These are phyloP conservation scores for Amphibolis antarctica DNA, from an alignment of 106 monocot species.

Conservation along the genomic window DNA sequence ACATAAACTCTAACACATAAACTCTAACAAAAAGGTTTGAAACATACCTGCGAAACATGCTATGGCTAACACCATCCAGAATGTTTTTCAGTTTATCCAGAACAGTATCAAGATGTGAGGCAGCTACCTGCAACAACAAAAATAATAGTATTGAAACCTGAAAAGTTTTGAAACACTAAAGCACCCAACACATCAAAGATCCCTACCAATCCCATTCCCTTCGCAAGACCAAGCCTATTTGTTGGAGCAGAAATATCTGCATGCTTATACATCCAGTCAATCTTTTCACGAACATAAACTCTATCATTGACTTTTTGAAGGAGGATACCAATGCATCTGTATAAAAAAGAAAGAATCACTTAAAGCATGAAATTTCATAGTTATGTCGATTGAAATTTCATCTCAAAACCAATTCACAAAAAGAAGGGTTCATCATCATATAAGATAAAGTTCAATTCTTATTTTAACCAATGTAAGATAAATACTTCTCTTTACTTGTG, in stretches of 20 bases:
- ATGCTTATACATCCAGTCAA: slow-evolving; percentile 83
- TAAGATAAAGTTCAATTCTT: no score
- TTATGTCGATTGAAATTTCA: no score
- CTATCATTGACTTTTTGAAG: slow-evolving; percentile 96
- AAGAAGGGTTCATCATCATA: no score
- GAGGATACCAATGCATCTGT: slow-evolving; percentile 90
- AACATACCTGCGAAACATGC: slow-evolving; percentile 66
- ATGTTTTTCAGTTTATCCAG: slow-evolving; percentile 83
- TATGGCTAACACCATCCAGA: slow-evolving; percentile 69
- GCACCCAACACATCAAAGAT: background rate
- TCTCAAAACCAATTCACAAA: no score
- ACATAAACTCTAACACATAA: no score
- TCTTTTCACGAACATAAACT: slow-evolving; percentile 69
- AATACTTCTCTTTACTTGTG: no score
- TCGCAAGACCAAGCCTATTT: slow-evolving; percentile 92
- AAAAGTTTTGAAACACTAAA: background rate
- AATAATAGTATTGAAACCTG: background rate
- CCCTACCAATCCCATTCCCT: slow-evolving; percentile 99
- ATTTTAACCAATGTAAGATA: no score
- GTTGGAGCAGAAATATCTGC: slow-evolving; percentile 69
- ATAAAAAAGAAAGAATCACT: slow-evolving; percentile 9
- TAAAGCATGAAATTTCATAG: background rate
- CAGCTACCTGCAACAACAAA: slow-evolving; percentile 54
- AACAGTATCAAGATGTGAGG: slow-evolving; percentile 90
- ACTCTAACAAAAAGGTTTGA: background rate